A percentile compares a stretch with the other conserved stretches of the same genome.
Evolutionary conservation across 1,284 basidiomycete genomes (phyloP).

Genomic region (Taiwanofungus camphoratus): DNA sequence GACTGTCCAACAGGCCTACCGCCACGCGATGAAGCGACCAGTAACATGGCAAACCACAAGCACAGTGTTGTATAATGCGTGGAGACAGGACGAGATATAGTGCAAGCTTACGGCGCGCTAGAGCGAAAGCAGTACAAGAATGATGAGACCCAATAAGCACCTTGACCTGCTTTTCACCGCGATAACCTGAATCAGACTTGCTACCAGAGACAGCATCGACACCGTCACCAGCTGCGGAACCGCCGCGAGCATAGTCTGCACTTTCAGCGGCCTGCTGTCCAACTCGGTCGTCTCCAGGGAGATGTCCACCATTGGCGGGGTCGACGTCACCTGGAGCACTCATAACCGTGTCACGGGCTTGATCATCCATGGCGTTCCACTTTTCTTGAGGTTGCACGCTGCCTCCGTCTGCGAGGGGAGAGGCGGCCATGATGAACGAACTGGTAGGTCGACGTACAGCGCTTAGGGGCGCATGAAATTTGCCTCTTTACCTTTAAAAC

Average conservation of each 20-base stretch:
- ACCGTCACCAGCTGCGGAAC: conserved; percentile 17
- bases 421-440: conserved; percentile 50
- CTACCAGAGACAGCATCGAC: conserved; percentile 13
- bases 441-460: no score
- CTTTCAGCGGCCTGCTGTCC: conserved; percentile 38
- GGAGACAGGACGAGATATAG: conserved; percentile 7
- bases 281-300: conserved; percentile 26
- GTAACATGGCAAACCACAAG: conserved; percentile 18
- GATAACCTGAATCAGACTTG: conserved; percentile 36
- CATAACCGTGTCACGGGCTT: conserved; percentile 36
- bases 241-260: conserved; percentile 41
- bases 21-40: conserved; percentile 2
- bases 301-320: conserved; percentile 38
- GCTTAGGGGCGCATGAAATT: no score
- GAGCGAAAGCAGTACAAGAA: conserved; percentile 32
- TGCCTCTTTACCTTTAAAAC: no score
- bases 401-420: conserved; percentile 33
- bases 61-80: conserved; percentile 12
- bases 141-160: conserved; percentile 73
- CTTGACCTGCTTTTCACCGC: conserved; percentile 81
- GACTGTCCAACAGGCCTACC: conserved; percentile 2
- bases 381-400: conserved; percentile 35
- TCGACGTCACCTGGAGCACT: conserved; percentile 40
- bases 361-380: conserved; percentile 51
- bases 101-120: conserved; percentile 20